Conservation (phyloP, 139 green algal species). For the Auxenochlorella protothecoides region DNA sequence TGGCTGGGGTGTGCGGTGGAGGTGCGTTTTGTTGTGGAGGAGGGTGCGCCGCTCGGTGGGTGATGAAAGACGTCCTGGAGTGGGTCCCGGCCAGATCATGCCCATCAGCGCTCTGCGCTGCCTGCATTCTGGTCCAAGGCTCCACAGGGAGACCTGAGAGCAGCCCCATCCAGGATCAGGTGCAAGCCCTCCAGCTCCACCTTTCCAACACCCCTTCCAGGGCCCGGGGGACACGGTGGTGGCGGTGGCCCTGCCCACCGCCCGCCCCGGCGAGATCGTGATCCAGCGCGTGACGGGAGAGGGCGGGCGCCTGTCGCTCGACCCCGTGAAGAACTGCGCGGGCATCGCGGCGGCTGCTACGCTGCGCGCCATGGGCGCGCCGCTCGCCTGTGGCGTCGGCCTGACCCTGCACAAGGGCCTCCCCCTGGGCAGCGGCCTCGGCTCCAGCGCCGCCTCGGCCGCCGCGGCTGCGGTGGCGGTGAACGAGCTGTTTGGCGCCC, state of each 20-base stretch:
- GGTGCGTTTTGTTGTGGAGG: conserved; percentile 23
- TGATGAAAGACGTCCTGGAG: too few species aligned
- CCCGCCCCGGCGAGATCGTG: conserved; percentile 54
- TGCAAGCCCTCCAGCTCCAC: not conserved
- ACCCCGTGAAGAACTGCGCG: conserved; percentile 78
- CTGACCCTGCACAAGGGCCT: conserved; percentile 86
- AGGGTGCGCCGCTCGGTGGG: not conserved
- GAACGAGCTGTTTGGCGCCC: conserved; percentile 84
- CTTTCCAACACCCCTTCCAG: conserved; percentile 21
- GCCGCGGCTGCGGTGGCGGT: conserved; percentile 76
- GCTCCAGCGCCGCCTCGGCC: conserved; percentile 79
- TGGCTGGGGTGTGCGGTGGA: conserved; percentile 95
- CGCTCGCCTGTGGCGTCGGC: conserved; percentile 58
- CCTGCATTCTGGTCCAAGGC: not conserved
- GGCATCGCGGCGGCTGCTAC: conserved; percentile 84
- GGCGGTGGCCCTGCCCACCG: conserved; percentile 46
- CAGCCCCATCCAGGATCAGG: not conserved
- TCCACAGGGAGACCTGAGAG: not conserved
- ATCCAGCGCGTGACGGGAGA: conserved; percentile 87
- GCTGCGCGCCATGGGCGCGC: conserved; percentile 68
- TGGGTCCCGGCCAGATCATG: too few species aligned
- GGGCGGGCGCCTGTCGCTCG: conserved; percentile 67
- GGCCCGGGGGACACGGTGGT: conserved; percentile 83
- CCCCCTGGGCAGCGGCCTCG: conserved; percentile 84
- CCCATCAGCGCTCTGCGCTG: too few species aligned